These are phyloP conservation scores for Neurospora discreta DNA, from an alignment of 495 filamentous ascomycete species.

Conservation along the genomic window DNA sequence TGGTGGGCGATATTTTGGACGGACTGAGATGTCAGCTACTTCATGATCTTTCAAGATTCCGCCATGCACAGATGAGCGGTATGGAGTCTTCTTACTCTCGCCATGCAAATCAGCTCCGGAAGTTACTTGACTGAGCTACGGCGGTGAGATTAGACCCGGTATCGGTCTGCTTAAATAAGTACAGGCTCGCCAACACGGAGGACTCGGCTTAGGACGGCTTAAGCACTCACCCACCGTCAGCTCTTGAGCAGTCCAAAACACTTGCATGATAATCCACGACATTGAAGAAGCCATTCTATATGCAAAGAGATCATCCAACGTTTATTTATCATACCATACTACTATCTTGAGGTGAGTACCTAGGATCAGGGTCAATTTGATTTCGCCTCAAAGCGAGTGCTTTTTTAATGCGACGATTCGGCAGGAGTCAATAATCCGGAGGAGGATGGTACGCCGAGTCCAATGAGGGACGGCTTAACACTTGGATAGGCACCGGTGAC, in stretches of 20 bases:
- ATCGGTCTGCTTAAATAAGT: background rate
- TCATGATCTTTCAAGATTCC: background rate
- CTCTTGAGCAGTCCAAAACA: background rate
- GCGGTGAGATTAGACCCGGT: background rate
- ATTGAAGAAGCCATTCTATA: background rate
- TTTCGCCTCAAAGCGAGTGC: too few species aligned
- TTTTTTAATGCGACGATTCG: background rate
- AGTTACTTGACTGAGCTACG: background rate
- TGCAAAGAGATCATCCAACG: background rate
- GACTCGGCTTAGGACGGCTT: background rate
- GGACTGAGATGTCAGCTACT: background rate
- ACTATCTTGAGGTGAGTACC: too few species aligned
- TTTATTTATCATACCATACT: too few species aligned
- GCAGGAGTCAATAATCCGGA: background rate
- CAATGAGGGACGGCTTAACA: background rate
- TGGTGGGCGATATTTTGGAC: background rate
- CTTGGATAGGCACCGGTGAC: background rate
- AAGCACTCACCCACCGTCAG: background rate
- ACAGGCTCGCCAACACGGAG: background rate
- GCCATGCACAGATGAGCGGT: background rate
- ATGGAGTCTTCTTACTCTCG: background rate
- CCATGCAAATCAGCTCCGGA: background rate
- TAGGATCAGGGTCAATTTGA: too few species aligned
- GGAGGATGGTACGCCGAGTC: background rate
- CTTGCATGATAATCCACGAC: background rate